Conservation (phyloP, 2,329 filamentous ascomycete genomes). For the Emmonsia crescens region DNA sequence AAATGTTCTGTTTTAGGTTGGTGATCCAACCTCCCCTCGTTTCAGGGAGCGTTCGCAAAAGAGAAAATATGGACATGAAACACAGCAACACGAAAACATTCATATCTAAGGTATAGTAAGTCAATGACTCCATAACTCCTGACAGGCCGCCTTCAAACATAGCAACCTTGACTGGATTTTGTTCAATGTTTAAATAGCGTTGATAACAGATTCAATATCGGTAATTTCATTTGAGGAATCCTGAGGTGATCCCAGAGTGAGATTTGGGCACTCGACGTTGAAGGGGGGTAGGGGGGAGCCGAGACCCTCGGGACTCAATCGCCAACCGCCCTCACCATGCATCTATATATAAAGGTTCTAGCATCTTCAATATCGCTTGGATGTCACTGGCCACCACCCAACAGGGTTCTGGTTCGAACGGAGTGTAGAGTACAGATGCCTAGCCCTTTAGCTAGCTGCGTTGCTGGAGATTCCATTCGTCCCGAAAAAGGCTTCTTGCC, state of each 20-base stretch:
- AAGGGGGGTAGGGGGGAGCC: not conserved
- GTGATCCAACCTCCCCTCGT: not conserved
- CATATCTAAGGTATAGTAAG: not conserved
- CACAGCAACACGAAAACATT: not conserved
- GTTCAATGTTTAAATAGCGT: not conserved
- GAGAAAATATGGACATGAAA: not conserved
- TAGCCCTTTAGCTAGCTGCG: not conserved
- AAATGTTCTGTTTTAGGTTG: not conserved
- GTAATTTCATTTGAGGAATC: no score
- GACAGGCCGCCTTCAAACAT: not conserved
- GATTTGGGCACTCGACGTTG: not conserved
- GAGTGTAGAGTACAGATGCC: not conserved
- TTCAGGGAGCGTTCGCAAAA: not conserved
- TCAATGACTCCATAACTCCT: not conserved
- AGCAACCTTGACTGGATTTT: not conserved
- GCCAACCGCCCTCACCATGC: not conserved
- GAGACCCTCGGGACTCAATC: not conserved
- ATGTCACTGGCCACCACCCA: not conserved
- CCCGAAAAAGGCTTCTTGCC: not conserved
- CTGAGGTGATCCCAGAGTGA: not conserved
- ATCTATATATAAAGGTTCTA: not conserved
- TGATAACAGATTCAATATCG: not conserved
- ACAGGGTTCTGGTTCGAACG: not conserved
- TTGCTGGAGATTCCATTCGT: not conserved
- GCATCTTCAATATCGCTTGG: not conserved